Conservation (phyloP, 805 yeast genomes). For the Candida krabiensis region DNA sequence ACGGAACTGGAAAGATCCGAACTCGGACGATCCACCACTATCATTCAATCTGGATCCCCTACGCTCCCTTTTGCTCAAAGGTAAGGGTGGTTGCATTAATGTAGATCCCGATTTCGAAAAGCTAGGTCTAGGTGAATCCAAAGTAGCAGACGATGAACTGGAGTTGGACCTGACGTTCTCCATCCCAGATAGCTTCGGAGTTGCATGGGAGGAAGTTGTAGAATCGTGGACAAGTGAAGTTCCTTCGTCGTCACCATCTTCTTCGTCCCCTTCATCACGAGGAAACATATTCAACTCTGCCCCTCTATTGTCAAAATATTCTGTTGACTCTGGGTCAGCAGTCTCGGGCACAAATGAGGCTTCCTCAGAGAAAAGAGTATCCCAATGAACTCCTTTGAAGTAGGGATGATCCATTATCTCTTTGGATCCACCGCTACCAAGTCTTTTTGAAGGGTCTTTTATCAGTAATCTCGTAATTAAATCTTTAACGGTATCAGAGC, state of each 20-base stretch:
- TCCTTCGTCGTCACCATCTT: slow-evolving; percentile 23
- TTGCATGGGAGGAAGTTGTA: background rate
- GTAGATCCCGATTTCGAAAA: slow-evolving; percentile 25
- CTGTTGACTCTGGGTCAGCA: slow-evolving; percentile 83
- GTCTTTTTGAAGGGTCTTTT: slow-evolving; percentile 62
- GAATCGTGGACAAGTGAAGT: slow-evolving; percentile 1
- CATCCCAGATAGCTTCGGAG: slow-evolving; percentile 2
- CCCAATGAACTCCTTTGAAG: slow-evolving; percentile 76
- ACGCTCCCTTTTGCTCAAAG: slow-evolving; percentile 61
- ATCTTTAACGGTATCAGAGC: slow-evolving; percentile 71
- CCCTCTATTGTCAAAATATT: slow-evolving; percentile 89
- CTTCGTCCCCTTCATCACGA: slow-evolving; percentile 37
- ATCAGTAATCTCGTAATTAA: slow-evolving; percentile 62
- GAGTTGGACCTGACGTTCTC: slow-evolving; percentile 18
- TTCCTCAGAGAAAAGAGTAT: slow-evolving; percentile 60
- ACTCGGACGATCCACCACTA: slow-evolving; percentile 65
- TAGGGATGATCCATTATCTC: slow-evolving; percentile 82
- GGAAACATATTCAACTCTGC: slow-evolving; percentile 71
- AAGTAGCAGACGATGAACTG: slow-evolving; percentile 27
- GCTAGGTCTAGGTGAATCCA: slow-evolving; percentile 30
- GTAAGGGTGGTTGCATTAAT: slow-evolving; percentile 19
- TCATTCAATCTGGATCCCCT: slow-evolving; percentile 66
- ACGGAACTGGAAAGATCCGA: slow-evolving; percentile 90
- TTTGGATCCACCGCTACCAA: slow-evolving; percentile 76
- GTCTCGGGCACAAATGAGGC: slow-evolving; percentile 82